These are phyloP conservation scores for Waltiozyma sp. DNA, from an alignment of 1,139 yeast genomes.

Conservation along the genomic window DNA sequence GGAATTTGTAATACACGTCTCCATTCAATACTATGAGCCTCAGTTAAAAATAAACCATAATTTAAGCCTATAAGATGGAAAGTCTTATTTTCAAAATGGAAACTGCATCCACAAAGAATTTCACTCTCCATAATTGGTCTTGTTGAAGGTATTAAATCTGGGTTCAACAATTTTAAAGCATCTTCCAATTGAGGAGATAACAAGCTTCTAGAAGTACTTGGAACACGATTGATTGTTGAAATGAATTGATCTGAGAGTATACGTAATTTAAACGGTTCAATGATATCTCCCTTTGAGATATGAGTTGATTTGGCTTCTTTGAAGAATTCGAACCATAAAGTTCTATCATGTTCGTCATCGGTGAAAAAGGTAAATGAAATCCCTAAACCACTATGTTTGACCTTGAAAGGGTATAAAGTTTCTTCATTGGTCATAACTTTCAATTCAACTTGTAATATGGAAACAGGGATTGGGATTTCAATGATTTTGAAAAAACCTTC, in stretches of 20 bases:
- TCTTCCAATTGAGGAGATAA: conserved; percentile 12
- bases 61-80: conserved; percentile 33
- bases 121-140: conserved; percentile 36
- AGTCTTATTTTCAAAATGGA: conserved; percentile 26
- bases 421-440: conserved; percentile 4
- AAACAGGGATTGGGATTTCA: conserved; percentile 54
- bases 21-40: conserved; percentile 36
- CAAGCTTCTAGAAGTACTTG: conserved; percentile 39
- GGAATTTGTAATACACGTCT: conserved; percentile 42
- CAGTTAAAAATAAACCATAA: conserved; percentile 33
- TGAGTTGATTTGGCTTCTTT: conserved; percentile 42
- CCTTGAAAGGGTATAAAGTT: conserved; percentile 30
- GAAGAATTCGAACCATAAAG: conserved; percentile 49
- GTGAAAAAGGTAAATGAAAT: conserved; percentile 51
- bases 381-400: conserved; percentile 37
- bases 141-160: conserved; percentile 27
- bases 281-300: conserved; percentile 10
- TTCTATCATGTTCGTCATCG: conserved; percentile 41
- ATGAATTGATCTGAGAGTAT: conserved; percentile 55
- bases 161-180: not conserved
- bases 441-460: conserved; percentile 44
- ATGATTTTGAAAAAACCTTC: conserved; percentile 30
- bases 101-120: conserved; percentile 22
- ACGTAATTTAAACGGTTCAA: conserved; percentile 44
- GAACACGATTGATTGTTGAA: conserved; percentile 15